Conservation (phyloP, 1,284 basidiomycete species). For the Ganoderma boninense region DNA sequence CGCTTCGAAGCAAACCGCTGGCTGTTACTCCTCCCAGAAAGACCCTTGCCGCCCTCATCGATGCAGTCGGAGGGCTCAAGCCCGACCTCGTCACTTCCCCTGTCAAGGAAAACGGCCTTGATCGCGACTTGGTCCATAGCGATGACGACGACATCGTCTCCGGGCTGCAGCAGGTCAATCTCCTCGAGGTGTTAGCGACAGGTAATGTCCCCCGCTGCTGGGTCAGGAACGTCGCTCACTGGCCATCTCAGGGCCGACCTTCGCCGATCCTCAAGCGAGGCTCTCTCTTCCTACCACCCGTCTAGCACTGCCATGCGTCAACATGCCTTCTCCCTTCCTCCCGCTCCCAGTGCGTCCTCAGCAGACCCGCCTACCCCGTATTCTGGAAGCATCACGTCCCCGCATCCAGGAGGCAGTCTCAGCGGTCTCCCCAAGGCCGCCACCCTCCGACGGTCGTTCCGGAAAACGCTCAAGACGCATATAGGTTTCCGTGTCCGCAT, state of each 20-base stretch:
- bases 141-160: constrained; percentile 49
- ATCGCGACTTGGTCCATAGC: constrained; percentile 25
- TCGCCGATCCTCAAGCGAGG: constrained; percentile 45
- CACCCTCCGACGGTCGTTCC: constrained; percentile 84
- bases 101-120: constrained; percentile 18
- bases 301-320: constrained; percentile 66
- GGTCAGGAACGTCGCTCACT: background rate
- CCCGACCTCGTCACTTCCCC: constrained; percentile 32
- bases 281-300: constrained; percentile 70
- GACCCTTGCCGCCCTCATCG: constrained; percentile 56
- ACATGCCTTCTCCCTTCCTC: constrained; percentile 68
- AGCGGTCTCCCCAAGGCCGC: constrained; percentile 43
- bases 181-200: constrained; percentile 70
- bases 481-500: constrained; percentile 89
- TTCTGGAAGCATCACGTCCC: constrained; percentile 44
- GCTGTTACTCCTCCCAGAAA: constrained; percentile 59
- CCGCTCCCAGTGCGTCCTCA: constrained; percentile 51
- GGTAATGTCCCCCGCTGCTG: constrained; percentile 45
- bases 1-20: constrained; percentile 77
- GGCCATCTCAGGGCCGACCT: constrained; percentile 52
- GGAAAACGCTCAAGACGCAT: constrained; percentile 79
- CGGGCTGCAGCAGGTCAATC: constrained; percentile 81
- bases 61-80: constrained; percentile 45
- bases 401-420: constrained; percentile 18
- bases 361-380: constrained; percentile 48